Conservation (phyloP, 2,329 filamentous ascomycete species). For the Anthostomella pinea region DNA sequence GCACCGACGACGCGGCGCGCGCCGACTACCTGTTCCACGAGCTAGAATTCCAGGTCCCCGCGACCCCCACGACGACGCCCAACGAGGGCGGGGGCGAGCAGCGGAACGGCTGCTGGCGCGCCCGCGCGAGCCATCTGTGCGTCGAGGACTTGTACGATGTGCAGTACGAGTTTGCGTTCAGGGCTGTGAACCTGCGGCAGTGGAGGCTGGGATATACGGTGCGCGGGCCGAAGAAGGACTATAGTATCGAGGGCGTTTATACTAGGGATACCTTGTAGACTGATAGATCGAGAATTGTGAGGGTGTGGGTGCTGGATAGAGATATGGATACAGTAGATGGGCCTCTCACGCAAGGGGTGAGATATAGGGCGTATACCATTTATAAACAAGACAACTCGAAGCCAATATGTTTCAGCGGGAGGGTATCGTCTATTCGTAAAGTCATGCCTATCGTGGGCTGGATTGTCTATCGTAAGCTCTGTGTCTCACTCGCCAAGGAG, state of each 20-base stretch:
- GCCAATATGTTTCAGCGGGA: too few relatives aligned
- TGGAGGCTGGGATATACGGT: slow-evolving; percentile 66
- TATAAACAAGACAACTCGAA: too few relatives aligned
- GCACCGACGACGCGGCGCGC: slow-evolving; percentile 56
- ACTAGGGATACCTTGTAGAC: slow-evolving; percentile 32
- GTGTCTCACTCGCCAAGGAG: too few relatives aligned
- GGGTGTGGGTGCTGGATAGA: too few relatives aligned
- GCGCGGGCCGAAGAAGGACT: slow-evolving; percentile 71
- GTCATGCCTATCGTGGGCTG: too few relatives aligned
- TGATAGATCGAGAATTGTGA: too few relatives aligned
- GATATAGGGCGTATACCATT: too few relatives aligned
- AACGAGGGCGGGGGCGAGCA: slow-evolving; percentile 6
- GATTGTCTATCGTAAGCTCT: too few relatives aligned
- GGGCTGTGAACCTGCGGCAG: slow-evolving; percentile 51
- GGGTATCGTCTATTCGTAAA: too few relatives aligned
- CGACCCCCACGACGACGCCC: slow-evolving; percentile 1
- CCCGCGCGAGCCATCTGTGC: slow-evolving; percentile 67
- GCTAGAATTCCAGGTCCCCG: slow-evolving; percentile 56
- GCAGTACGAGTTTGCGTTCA: slow-evolving; percentile 63
- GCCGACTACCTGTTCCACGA: slow-evolving; percentile 76
- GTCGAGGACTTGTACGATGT: slow-evolving; percentile 70
- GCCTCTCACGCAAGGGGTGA: neutral
- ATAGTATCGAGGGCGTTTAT: slow-evolving; percentile 57
- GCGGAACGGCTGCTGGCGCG: slow-evolving; percentile 47
- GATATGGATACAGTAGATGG: too few relatives aligned